Conservation (phyloP, 257 asterid species). For the Ilex aquifolium region DNA sequence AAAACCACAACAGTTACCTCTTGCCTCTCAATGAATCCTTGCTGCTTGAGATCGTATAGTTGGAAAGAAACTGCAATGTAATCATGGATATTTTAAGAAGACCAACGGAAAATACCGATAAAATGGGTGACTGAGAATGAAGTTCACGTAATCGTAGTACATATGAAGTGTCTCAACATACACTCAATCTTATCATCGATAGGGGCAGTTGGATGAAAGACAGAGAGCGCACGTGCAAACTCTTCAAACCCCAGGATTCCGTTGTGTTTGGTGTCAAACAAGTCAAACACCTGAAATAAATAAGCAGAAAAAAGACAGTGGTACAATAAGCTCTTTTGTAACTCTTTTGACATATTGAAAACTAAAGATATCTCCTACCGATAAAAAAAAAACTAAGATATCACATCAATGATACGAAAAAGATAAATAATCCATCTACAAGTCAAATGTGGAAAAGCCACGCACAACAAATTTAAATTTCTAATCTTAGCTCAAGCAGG, state of each 20-base stretch:
- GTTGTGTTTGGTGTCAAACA: conserved; percentile 19
- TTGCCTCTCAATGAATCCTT: conserved; percentile 80
- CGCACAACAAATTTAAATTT: not conserved
- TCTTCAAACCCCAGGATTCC: conserved; percentile 18
- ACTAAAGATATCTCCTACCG: too few relatives aligned
- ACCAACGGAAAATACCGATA: too few relatives aligned
- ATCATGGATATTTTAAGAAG: not conserved
- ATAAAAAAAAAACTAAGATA: too few relatives aligned
- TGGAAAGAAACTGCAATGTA: conserved; percentile 65
- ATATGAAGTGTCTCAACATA: not conserved
- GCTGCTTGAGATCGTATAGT: conserved; percentile 86
- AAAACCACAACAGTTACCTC: conserved; percentile 43
- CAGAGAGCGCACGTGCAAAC: conserved; percentile 18
- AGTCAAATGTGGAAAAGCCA: too few relatives aligned
- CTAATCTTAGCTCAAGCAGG: not conserved
- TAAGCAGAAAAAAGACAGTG: not conserved
- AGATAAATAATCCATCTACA: too few relatives aligned
- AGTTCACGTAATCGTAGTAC: not conserved
- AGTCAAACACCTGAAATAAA: conserved; percentile 19
- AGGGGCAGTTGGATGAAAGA: conserved; percentile 18
- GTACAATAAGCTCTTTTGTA: not conserved
- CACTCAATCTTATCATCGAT: conserved; percentile 14
- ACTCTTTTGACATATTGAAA: not conserved
- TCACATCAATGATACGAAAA: too few relatives aligned
- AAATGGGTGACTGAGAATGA: not conserved